phyloP scores from a whole-genome alignment of 495 filamentous ascomycete species.

The Tuber melanosporum region DNA sequence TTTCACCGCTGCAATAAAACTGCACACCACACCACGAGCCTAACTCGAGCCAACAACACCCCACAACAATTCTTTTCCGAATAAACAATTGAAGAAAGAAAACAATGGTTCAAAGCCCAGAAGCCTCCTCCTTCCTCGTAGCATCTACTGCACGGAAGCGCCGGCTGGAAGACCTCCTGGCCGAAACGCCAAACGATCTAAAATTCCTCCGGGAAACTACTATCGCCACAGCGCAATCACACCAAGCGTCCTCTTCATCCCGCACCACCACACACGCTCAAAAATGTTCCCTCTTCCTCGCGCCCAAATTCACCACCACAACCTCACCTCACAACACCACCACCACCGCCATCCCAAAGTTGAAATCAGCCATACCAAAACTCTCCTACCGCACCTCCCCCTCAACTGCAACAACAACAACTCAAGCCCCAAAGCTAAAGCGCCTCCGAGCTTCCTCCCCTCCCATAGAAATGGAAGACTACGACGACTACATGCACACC shows the following conservation, averaged over 20 bases:
- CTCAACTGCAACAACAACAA: constrained; percentile 7
- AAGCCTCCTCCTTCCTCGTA: constrained; percentile 12
- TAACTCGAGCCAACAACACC: not conserved
- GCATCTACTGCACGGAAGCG: constrained; percentile 23
- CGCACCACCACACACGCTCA: not conserved
- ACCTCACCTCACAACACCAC: not conserved
- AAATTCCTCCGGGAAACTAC: constrained; percentile 10
- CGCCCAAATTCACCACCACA: constrained; percentile 18
- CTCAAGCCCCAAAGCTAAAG: constrained; percentile 25
- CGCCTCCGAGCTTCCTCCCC: constrained; percentile 13
- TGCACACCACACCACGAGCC: not conserved
- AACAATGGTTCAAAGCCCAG: constrained; percentile 27
- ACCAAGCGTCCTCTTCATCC: not conserved
- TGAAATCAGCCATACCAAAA: constrained; percentile 10
- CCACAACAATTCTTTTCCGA: not conserved
- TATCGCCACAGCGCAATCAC: constrained; percentile 5
- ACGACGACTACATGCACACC: constrained; percentile 19
- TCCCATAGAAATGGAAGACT: not conserved
- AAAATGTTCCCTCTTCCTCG: constrained; percentile 20
- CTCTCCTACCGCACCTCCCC: constrained; percentile 5
- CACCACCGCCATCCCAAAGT: constrained; percentile 5
- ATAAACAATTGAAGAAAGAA: not conserved
- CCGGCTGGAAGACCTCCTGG: constrained; percentile 25
- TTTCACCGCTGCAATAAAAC: not conserved
- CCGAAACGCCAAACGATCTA: constrained; percentile 10